Evolutionary conservation across 2,329 filamentous ascomycete species (phyloP).

Genomic region (Aspergillus pseudoviridinutans): DNA sequence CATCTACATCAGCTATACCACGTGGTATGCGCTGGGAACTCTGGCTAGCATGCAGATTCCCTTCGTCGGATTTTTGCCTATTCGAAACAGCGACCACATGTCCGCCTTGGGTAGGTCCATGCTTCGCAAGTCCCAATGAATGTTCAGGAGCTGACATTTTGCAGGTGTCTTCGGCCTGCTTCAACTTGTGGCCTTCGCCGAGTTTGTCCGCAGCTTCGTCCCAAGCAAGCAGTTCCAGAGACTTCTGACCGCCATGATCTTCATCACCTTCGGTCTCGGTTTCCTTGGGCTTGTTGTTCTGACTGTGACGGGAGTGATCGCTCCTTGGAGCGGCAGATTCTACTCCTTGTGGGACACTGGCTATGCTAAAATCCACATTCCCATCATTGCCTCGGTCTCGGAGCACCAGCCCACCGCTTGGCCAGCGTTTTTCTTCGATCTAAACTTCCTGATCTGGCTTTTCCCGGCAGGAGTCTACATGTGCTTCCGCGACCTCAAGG

Average conservation of each 20-base stretch:
- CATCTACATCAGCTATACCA: slow-evolving; percentile 94
- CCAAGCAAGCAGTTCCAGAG: slow-evolving; percentile 92
- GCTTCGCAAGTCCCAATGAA: not conserved
- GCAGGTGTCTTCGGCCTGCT: slow-evolving; percentile 90
- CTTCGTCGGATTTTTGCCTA: slow-evolving; percentile 94
- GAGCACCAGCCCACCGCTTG: slow-evolving; percentile 98
- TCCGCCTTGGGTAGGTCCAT: slow-evolving; percentile 71
- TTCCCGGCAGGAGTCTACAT: slow-evolving; percentile 98
- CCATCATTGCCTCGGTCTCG: slow-evolving; percentile 98
- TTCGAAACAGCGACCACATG: slow-evolving; percentile 98
- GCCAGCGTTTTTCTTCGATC: slow-evolving; percentile 98
- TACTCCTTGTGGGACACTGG: slow-evolving; percentile 99
- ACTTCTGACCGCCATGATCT: slow-evolving; percentile 72
- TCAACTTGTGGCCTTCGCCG: slow-evolving; percentile 87
- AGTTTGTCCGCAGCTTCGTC: slow-evolving; percentile 83
- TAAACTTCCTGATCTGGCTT: slow-evolving; percentile 98
- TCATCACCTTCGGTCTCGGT: slow-evolving; percentile 68
- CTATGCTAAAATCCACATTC: slow-evolving; percentile 98
- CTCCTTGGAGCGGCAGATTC: slow-evolving; percentile 96
- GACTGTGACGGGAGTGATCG: slow-evolving; percentile 85
- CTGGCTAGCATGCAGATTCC: slow-evolving; percentile 99
- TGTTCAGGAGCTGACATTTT: slow-evolving; percentile 16
- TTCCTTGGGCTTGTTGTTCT: slow-evolving; percentile 73
- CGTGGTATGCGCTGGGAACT: slow-evolving; percentile 95
- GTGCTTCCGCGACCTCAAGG: slow-evolving; percentile 88